A percentile compares a stretch with the other conserved stretches of the same genome.
Evolutionary conservation across 2,329 filamentous ascomycete genomes (phyloP).

Genomic region (Epichloe coenophiala): DNA sequence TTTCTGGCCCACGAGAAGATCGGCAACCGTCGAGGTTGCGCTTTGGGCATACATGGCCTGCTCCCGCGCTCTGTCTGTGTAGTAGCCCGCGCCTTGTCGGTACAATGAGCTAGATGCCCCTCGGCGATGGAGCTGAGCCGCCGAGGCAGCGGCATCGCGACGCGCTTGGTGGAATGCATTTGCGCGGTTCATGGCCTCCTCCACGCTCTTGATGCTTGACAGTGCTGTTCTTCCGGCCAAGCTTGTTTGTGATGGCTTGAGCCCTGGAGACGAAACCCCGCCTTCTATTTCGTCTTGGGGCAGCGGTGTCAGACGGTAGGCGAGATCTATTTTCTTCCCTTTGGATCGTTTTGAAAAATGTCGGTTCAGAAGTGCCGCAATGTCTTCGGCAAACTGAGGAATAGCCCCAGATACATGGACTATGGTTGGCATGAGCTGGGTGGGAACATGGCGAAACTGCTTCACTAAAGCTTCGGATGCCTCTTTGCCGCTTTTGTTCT

Average conservation of each 20-base stretch:
- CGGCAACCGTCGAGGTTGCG: slow-evolving; percentile 53
- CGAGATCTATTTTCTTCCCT: slow-evolving; percentile 22
- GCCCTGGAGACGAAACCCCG: neutral
- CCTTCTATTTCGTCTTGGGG: slow-evolving; percentile 10
- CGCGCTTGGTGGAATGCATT: slow-evolving; percentile 17
- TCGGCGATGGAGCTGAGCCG: slow-evolving; percentile 27
- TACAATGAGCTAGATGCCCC: slow-evolving; percentile 59
- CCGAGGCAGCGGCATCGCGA: slow-evolving; percentile 22
- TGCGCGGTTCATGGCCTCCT: slow-evolving; percentile 16
- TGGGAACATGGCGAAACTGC: slow-evolving; percentile 29
- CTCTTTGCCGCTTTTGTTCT: slow-evolving; percentile 17
- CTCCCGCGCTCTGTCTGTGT: slow-evolving; percentile 56
- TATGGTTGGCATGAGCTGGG: slow-evolving; percentile 27
- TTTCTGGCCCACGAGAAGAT: slow-evolving; percentile 54
- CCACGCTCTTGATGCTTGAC: slow-evolving; percentile 8
- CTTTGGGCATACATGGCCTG: slow-evolving; percentile 42
- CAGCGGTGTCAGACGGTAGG: slow-evolving; percentile 25
- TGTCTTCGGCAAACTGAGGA: slow-evolving; percentile 22
- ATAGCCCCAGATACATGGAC: slow-evolving; percentile 26
- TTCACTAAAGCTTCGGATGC: slow-evolving; percentile 20
- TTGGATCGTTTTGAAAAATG: slow-evolving; percentile 27
- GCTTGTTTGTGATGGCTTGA: neutral
- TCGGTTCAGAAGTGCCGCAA: slow-evolving; percentile 27
- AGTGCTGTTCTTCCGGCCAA: neutral
- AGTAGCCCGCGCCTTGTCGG: slow-evolving; percentile 63